Base-by-base conservation (phyloP, 1,284 basidiomycete species). In the Malassezia pachydermatis region DNA sequence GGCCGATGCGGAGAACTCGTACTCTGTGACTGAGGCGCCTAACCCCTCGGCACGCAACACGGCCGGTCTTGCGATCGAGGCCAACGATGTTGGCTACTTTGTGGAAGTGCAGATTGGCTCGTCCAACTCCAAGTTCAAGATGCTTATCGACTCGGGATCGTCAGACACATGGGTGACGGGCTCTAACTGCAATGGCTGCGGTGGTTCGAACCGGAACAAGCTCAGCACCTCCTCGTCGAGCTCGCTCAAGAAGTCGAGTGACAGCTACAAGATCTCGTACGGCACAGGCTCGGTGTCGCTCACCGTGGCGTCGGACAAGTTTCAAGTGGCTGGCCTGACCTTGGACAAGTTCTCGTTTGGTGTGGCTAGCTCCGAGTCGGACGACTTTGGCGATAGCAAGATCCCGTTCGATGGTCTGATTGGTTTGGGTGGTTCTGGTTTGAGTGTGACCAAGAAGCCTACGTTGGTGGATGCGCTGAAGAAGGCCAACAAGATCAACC, bases 381-480 rank as follows among this genome's bases (percentile, higher is more conserved):
- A 71, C 2, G 80, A 86, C 41, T 87, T 87, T 69, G 55, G 58
- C 19, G 61, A 53, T 30, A 42, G 48, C 6, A 48, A 55, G 5
- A 60, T 67, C 27, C 76, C 80, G 0, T 86, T 87, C 59, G 86
- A 89, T 70, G 82, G 88, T 38, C 73, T 90, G 55, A 82, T 94
- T 84, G 83, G 86, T 52, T 76, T 88, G 58, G 68, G 65, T 2
- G 45, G 58, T 10, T 44, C 43, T 19, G 42, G 57, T 39, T 48
- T 70, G 32, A 84, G 84, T 23, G 73, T 84, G 56, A 80, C 88
- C 63, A 60, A 76, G 22, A 78, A 79, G 2, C 72, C 75, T 11
- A 89, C 87, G 0, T 83, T 84, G 8, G 79, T 86, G 39, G 85
- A 89, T 70, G 74, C 83, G 1, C 76, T 90, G 35, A 81, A 80